Conservation (phyloP, 1,284 basidiomycete genomes). For the Leccinum laetum region DNA sequence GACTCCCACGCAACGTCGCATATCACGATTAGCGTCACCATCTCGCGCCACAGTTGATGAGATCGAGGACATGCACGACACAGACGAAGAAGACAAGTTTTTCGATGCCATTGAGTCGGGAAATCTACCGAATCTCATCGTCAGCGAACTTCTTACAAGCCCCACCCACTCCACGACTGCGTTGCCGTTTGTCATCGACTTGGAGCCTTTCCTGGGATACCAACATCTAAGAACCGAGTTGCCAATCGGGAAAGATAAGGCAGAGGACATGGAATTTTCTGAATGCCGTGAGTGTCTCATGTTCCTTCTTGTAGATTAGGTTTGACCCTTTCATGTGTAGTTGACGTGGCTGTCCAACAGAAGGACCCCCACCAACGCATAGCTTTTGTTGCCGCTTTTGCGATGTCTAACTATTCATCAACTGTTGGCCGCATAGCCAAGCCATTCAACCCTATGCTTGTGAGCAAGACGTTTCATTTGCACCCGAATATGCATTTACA, state of each 20-base stretch:
- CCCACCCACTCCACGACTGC: constrained; percentile 28
- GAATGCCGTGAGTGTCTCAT: constrained; percentile 71
- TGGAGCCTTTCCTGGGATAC: constrained; percentile 72
- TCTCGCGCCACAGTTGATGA: constrained; percentile 24
- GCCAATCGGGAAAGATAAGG: constrained; percentile 77
- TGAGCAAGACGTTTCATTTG: constrained; percentile 29
- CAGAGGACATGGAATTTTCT: constrained; percentile 96
- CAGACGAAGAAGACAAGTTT: constrained; percentile 96
- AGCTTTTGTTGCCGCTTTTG: constrained; percentile 95
- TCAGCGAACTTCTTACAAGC: constrained; percentile 59
- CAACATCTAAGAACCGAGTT: constrained; percentile 62
- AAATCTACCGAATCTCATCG: constrained; percentile 71
- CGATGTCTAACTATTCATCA: constrained; percentile 97
- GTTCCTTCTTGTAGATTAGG: background rate
- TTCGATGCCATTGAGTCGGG: constrained; percentile 95
- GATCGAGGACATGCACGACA: constrained; percentile 53
- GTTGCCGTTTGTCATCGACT: constrained; percentile 34
- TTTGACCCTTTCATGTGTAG: constrained; percentile 37
- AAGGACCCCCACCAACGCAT: constrained; percentile 81
- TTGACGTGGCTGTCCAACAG: constrained; percentile 84
- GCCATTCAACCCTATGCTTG: constrained; percentile 92
- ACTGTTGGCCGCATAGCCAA: constrained; percentile 97
- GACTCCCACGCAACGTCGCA: constrained; percentile 30
- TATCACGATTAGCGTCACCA: constrained; percentile 15
- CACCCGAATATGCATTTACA: background rate